These are phyloP conservation scores for Hypoxylon sp. DNA, from an alignment of 2,329 filamentous ascomycete genomes.

Conservation along the genomic window DNA sequence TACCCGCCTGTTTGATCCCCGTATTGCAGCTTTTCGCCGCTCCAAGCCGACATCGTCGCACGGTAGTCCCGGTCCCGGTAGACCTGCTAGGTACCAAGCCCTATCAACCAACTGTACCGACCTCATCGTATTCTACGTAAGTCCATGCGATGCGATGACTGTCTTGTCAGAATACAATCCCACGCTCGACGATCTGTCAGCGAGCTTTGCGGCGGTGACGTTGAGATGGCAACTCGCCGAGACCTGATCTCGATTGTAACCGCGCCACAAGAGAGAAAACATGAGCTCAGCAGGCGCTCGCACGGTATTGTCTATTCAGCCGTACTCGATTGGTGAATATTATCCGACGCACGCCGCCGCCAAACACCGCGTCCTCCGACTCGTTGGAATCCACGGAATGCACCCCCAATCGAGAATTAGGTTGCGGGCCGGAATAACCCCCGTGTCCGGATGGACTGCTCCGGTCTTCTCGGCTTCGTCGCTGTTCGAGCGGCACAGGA, in stretches of 20 bases:
- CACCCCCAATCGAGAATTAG: neutral
- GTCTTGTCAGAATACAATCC: neutral
- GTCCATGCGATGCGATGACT: neutral
- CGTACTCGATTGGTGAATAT: neutral
- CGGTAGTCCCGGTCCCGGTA: neutral
- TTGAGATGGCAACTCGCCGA: neutral
- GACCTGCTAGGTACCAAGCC: neutral
- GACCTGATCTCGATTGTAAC: conserved; percentile 21
- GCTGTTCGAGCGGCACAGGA: neutral
- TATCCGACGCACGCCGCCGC: neutral
- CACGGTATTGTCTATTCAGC: conserved; percentile 4
- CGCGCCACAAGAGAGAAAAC: conserved; percentile 3
- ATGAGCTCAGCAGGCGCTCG: conserved; percentile 5
- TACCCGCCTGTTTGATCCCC: conserved; percentile 9
- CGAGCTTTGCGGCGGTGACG: neutral
- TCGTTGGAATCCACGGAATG: neutral
- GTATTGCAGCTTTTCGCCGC: neutral
- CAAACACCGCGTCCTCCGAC: neutral
- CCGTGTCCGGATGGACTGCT: conserved; percentile 20
- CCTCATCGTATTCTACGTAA: neutral
- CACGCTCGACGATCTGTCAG: neutral
- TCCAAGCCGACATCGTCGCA: conserved; percentile 1
- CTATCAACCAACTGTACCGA: neutral
- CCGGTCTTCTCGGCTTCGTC: conserved; percentile 9
- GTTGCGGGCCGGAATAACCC: conserved; percentile 13